Evolutionary conservation across 2,329 filamentous ascomycete genomes (phyloP), one percentile per base, ranked within the genome.

Genomic region (Trichoderma atroviride): DNA sequence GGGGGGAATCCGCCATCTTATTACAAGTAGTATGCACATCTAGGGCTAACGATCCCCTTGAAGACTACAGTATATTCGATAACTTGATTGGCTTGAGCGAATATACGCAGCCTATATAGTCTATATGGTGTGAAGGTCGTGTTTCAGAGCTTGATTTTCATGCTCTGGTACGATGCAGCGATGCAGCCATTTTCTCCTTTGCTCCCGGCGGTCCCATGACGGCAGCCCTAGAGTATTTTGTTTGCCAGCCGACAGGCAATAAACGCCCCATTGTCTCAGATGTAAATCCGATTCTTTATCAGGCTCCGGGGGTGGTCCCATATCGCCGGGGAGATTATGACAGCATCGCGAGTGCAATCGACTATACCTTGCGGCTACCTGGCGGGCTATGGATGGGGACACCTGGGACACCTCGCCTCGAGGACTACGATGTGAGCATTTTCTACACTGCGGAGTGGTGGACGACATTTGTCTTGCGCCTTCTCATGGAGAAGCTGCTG

Each of bases 161-260:
- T 79, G 94, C 95, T 2, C 87, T 97, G n/a, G 86, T 97, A 65
- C 90, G 95, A 31, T 89, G 93, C 4, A 94, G 92, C 35, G 93
- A 97, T 78, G 92, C 97, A 72, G 95, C 93, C 2, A 84, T 98
- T 55, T 97, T 97, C 79, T 97, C 95, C 14, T 97, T 92, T 74
- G 94, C 97, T 29, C 89, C 94, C 70, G 95, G 97, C 78, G 94
- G 95, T 70, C 97, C 97, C 93, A 97, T 97, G 83, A 97, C 94
- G 0, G 97, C 94, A 22, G 96, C 93, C 77, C 83, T 97, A 74
- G 95, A 97, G 80, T 97, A 97, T 78, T 89, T 97, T 69, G 87
- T 97, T 70, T 96, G 93, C 79, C 95, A 97, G 80, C 91, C 93
- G 76, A 91, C 95, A 72, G 89, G 89, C 66, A 89, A 95, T 73